Evolutionary conservation across 805 yeast species (phyloP).

Genomic region (Starmera dryadoides): DNA sequence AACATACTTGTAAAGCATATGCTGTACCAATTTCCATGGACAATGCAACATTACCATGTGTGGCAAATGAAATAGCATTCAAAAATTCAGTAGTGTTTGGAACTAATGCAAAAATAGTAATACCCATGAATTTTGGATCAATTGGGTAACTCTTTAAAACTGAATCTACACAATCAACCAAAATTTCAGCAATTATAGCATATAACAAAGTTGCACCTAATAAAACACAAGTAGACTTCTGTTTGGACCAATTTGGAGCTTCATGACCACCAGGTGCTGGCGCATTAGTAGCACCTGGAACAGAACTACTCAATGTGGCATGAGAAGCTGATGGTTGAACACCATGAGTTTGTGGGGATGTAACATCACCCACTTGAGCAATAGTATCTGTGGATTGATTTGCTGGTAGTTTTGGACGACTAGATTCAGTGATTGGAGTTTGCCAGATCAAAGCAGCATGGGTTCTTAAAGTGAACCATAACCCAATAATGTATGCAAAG

Average conservation of each 20-base stretch:
- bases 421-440: constrained; percentile 36
- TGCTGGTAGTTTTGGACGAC: constrained; percentile 16
- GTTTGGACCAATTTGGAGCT: constrained; percentile 94
- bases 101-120: constrained; percentile 91
- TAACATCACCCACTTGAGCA: constrained; percentile 6
- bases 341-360: constrained; percentile 7
- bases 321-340: background rate
- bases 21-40: constrained; percentile 99
- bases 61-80: constrained; percentile 94
- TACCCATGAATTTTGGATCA: constrained; percentile 84
- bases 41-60: constrained; percentile 90
- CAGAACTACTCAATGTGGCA: background rate
- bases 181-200: constrained; percentile 89
- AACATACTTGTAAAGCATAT: constrained; percentile 90
- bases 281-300: constrained; percentile 9
- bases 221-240: constrained; percentile 74
- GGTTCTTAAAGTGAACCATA: constrained; percentile 88
- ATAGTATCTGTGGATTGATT: constrained; percentile 3
- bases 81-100: constrained; percentile 96
- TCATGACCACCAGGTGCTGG: constrained; percentile 56
- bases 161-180: constrained; percentile 88
- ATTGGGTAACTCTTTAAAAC: constrained; percentile 76
- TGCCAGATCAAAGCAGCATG: constrained; percentile 98
- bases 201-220: constrained; percentile 80
- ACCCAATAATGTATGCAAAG: constrained; percentile 79